Evolutionary conservation across 2,329 filamentous ascomycete genomes (phyloP), one percentile per base, ranked within the genome.

Genomic region (Penicillium sp.): DNA sequence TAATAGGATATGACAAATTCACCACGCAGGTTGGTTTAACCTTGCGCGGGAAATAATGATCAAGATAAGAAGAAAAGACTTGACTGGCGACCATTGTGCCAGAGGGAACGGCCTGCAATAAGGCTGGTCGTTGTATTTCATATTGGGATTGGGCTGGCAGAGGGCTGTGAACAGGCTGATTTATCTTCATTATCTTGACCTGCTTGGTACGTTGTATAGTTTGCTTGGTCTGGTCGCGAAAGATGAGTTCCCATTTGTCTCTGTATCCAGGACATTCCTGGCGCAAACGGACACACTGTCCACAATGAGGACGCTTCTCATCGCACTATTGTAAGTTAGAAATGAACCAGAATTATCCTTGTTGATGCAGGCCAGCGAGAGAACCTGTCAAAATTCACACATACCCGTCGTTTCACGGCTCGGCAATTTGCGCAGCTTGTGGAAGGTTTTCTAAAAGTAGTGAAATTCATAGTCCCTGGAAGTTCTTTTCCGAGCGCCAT

Each of bases 231-330:
- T 62, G 54, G 29, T 63, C 54, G 32, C 51, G 57, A 45, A 63
- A 64, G 13, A 63, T 29, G 12, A 62, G 50, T 39, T 61, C 56
- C 49, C 59, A 62, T 56, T 62, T 54, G 44, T 62, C 60, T 36
- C 62, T 60, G 52, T 64, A 64, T 9, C 62, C 62, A 4, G 57
- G 53, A 37, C 61, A 64, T 42, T 42, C 53, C 37, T 54, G 56
- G 12, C 58, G 54, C 3, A 57, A 21, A 18, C 52, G 54, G 32
- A 55, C 44, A 45, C 61, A 64, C 18, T 54, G 48, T 32, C 49
- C 43, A 26, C 49, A 51, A 51, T 51, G 49, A 15, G 49, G 49
- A 32, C 34, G 42, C 43, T 32, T 17, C 26, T 51, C 7, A 27
- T 51, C 49, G 34, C 49, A 51, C 49, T 45, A 26, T 13, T 42